Evolutionary conservation across 352 stramenopile species (phyloP), one percentile per base, ranked within the genome.

Genomic region (Phytophthora megakarya): DNA sequence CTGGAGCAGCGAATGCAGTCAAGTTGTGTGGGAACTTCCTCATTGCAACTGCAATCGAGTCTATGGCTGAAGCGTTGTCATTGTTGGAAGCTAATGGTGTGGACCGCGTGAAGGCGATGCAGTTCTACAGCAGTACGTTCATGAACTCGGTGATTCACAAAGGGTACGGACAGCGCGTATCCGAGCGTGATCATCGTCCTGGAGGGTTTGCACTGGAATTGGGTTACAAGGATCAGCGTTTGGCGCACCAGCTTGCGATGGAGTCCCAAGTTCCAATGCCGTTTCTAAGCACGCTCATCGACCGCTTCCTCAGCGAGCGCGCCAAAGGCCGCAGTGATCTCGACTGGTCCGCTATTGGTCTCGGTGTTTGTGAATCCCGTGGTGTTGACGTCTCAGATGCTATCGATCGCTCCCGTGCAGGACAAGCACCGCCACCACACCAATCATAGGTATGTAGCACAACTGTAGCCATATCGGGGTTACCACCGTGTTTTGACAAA

Each of bases 21-120:
- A 95, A 95, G 61, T 70, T 95, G 7, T 89, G 77, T 33, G 86
- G 86, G 0, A 95, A 95, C 56, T 95, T 93, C 49, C 58, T 95
- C 16, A 93, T 95, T 13, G 86, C 83, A 4, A 68, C 75, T 2
- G 75, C 83, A n/a, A 95, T 95, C 42, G 86, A 95, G 65, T 78
- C 78, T 0, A 87, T 95, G 72, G 81, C 75, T 4, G 86, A 95
- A 44, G 73, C 79, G 18, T 68, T 93, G 23, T 72, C 78, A 16
- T 72, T 95, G 19, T 68, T 85, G 19, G 86, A 95, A 65, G 71
- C 72, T 26, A 76, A 92, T 35, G 81, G 86, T 43, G 76, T 95
- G 30, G 81, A 95, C 45, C 79, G 86, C n/a, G 77, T 80, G 26
- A 56, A 84, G 45, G 81, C 87, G 21, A 91, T 90, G 76, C 45